These are phyloP conservation scores for Candolleomyces efflorescens DNA, from an alignment of 768 basidiomycete genomes.

Conservation along the genomic window DNA sequence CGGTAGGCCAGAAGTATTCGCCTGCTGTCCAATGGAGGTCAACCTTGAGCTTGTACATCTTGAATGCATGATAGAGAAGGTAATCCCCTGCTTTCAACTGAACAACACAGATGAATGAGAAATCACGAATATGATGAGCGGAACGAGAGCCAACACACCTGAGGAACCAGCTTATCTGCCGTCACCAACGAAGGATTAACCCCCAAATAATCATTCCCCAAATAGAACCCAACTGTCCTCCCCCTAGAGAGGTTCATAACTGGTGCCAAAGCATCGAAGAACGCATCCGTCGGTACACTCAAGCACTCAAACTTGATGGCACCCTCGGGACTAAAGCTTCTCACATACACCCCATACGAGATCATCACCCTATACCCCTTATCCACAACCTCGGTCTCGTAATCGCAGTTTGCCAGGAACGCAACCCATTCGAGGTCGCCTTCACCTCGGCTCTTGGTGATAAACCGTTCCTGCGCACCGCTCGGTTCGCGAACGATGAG, in stretches of 20 bases:
- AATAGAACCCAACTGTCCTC: slow-evolving; percentile 66
- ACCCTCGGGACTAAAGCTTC: slow-evolving; percentile 50
- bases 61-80: slow-evolving; percentile 70
- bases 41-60: slow-evolving; percentile 68
- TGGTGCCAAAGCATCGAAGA: slow-evolving; percentile 68
- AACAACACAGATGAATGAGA: not conserved
- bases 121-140: not conserved
- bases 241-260: slow-evolving; percentile 71
- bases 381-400: slow-evolving; percentile 67
- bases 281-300: slow-evolving; percentile 67
- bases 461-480: slow-evolving; percentile 52
- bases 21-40: slow-evolving; percentile 81
- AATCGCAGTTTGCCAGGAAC: slow-evolving; percentile 69
- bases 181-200: slow-evolving; percentile 65
- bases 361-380: slow-evolving; percentile 67
- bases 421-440: slow-evolving; percentile 78
- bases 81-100: slow-evolving; percentile 79
- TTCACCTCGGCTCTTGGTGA: slow-evolving; percentile 41
- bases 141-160: slow-evolving; percentile 39
- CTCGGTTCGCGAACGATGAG: slow-evolving; percentile 54
- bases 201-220: slow-evolving; percentile 57
- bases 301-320: slow-evolving; percentile 46
- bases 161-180: slow-evolving; percentile 67
- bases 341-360: slow-evolving; percentile 68
- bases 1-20: slow-evolving; percentile 77